Evolutionary conservation across 805 yeast species (phyloP).

Genomic region (Tanozyma kutaoensis): DNA sequence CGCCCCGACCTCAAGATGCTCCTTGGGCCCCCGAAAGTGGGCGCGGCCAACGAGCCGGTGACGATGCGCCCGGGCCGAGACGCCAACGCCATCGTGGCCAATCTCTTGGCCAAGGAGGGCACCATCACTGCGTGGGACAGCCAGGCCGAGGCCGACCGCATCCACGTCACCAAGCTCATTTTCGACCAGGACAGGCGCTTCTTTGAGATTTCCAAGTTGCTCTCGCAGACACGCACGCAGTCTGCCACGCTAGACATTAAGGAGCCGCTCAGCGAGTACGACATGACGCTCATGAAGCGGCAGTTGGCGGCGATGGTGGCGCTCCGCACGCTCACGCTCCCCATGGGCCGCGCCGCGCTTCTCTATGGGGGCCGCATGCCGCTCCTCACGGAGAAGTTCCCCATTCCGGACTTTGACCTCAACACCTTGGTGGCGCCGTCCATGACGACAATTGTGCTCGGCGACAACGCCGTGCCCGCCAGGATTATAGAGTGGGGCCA

Average conservation of each 20-base stretch:
- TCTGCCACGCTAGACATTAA: constrained; percentile 28
- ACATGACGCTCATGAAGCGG: constrained; percentile 38
- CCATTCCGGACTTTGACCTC: constrained; percentile 64
- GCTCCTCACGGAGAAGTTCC: constrained; percentile 72
- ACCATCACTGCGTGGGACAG: constrained; percentile 53
- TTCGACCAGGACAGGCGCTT: constrained; percentile 72
- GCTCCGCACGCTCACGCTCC: constrained; percentile 58
- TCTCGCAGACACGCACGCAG: constrained; percentile 62
- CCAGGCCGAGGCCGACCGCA: constrained; percentile 55
- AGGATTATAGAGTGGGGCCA: constrained; percentile 63
- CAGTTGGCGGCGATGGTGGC: constrained; percentile 50
- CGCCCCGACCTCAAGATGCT: constrained; percentile 44
- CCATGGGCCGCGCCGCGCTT: constrained; percentile 69
- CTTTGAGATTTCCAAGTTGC: constrained; percentile 56
- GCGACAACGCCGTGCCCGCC: constrained; percentile 35
- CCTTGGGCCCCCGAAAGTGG: too few relatives aligned
- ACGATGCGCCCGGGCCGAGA: constrained; percentile 5
- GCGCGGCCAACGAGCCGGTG: too few relatives aligned
- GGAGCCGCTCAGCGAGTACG: constrained; percentile 38
- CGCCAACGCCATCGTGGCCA: constrained; percentile 28
- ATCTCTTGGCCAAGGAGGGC: constrained; percentile 25
- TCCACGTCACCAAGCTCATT: constrained; percentile 54
- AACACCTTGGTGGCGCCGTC: constrained; percentile 52
- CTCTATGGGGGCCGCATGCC: constrained; percentile 61
- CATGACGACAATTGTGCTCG: constrained; percentile 48